Conservation (phyloP, 129 eudicot genomes). For the Sambucus nigra region DNA sequence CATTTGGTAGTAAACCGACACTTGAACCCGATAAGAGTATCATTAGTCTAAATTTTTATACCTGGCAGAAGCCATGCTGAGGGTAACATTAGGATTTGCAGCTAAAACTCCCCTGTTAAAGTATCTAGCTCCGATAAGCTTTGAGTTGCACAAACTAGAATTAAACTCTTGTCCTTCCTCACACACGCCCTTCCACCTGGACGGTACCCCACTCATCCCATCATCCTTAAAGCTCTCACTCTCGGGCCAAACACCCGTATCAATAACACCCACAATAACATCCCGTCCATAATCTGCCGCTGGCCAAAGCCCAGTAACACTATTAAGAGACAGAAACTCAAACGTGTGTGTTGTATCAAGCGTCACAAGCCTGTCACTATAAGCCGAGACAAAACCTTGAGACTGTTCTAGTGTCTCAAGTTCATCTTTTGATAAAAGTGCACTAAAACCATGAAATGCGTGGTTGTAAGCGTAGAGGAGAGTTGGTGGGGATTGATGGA, state of each 20-base stretch:
- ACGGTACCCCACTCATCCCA: conserved; percentile 27
- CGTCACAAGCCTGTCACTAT: conserved; percentile 20
- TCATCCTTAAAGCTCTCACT: conserved; percentile 35
- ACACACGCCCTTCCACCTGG: conserved; percentile 46
- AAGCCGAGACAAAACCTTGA: conserved; percentile 34
- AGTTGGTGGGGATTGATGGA: conserved; percentile 4
- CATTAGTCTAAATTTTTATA: no score
- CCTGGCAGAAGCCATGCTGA: conserved; percentile 31
- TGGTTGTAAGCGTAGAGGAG: conserved; percentile 31
- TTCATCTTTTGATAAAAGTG: conserved; percentile 25
- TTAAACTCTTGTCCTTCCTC: conserved; percentile 35
- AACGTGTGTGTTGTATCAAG: conserved; percentile 39
- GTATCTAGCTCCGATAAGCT: conserved; percentile 42
- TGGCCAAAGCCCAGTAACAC: conserved; percentile 29
- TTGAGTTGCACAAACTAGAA: conserved; percentile 29
- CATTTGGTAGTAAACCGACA: no score
- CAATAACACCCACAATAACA: conserved; percentile 33
- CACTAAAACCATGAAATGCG: conserved; percentile 42
- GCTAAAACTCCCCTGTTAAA: conserved; percentile 33
- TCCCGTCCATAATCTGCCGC: conserved; percentile 29
- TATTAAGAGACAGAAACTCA: conserved; percentile 26
- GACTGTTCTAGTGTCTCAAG: conserved; percentile 13
- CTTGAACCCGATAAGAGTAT: no score
- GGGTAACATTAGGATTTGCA: conserved; percentile 17
- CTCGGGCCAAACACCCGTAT: conserved; percentile 50